Evolutionary conservation across 2,329 filamentous ascomycete species (phyloP), one percentile per base, ranked within the genome.

Genomic region (Fusarium neocosmosporiellum): DNA sequence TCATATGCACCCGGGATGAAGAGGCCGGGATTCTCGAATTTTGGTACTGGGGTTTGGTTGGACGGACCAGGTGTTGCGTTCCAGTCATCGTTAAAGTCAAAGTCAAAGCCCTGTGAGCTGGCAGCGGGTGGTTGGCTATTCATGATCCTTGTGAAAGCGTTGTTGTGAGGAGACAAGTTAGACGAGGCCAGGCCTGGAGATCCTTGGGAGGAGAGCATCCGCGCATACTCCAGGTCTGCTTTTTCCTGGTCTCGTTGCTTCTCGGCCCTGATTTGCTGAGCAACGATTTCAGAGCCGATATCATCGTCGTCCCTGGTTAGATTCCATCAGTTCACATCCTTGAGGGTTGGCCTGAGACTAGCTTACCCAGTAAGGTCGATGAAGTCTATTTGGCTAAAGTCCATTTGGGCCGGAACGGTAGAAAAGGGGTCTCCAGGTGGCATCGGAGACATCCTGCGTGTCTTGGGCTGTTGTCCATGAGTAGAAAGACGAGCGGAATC

Each of bases 281-380:
- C 72, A 48, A 85, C 73, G 36, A 66, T 71, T 11, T 69, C 73
- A 22, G 78, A 68, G 57, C 72, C 72, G 39, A 74, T 36, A 18
- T 83, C 71, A 41, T 72, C 80, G 75, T 83, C 81, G 39, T 82
- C 79, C 69, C 80, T 81, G 72, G 48, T 46, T 22, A 16, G 34
- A 18, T 13, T 20, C 22, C n/a, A 57, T 75, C 20, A 74, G 69
- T 20, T 14, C 7, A 16, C 22, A 27, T 29, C 20, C 55, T 37
- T n/a, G 18, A 34, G 9, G 7, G 8, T 14, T 46, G 20, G 20
- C 11, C 50, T n/a, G 22, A 13, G 7, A 37, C 16, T 24, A 65
- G 68, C 78, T 66, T 80, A 83, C 80, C 83, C 83, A 70, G 83
- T 86, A 74, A 86, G 81, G 74, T 86, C 84, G 63, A 85, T 84